Evolutionary conservation across 2,329 filamentous ascomycete genomes (phyloP).

Genomic region (Aspergillus phoenicis): DNA sequence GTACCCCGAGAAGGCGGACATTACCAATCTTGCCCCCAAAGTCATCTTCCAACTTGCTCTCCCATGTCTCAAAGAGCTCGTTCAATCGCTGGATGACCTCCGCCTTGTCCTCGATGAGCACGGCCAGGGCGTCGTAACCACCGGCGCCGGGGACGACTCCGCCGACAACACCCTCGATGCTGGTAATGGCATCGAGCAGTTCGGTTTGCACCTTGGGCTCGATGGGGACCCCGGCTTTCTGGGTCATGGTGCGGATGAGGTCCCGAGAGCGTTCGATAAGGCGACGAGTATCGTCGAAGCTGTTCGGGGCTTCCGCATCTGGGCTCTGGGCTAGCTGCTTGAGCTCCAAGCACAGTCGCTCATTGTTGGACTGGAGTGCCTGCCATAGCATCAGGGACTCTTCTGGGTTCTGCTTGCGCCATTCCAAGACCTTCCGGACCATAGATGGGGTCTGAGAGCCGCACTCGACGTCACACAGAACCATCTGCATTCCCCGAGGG

Average conservation of each 20-base stretch:
- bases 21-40: constrained; percentile 49
- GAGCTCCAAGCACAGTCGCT: constrained; percentile 67
- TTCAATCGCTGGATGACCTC: constrained; percentile 64
- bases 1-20: constrained; percentile 49
- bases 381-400: constrained; percentile 70
- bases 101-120: constrained; percentile 74
- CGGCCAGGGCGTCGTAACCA: constrained; percentile 84
- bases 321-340: constrained; percentile 53
- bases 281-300: constrained; percentile 56
- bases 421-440: constrained; percentile 88
- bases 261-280: constrained; percentile 56
- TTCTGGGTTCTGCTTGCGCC: constrained; percentile 67
- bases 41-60: constrained; percentile 47
- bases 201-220: constrained; percentile 85
- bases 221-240: constrained; percentile 75
- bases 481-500: constrained; percentile 71
- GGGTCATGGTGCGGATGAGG: constrained; percentile 76
- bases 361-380: constrained; percentile 72
- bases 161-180: constrained; percentile 77
- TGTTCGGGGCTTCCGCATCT: constrained; percentile 45
- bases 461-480: constrained; percentile 96
- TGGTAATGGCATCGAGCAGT: constrained; percentile 73
- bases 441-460: constrained; percentile 92
- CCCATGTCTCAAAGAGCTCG: constrained; percentile 68
- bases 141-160: constrained; percentile 94